Conservation (phyloP, 2,329 filamentous ascomycete species). For the Penicillium sp. region DNA sequence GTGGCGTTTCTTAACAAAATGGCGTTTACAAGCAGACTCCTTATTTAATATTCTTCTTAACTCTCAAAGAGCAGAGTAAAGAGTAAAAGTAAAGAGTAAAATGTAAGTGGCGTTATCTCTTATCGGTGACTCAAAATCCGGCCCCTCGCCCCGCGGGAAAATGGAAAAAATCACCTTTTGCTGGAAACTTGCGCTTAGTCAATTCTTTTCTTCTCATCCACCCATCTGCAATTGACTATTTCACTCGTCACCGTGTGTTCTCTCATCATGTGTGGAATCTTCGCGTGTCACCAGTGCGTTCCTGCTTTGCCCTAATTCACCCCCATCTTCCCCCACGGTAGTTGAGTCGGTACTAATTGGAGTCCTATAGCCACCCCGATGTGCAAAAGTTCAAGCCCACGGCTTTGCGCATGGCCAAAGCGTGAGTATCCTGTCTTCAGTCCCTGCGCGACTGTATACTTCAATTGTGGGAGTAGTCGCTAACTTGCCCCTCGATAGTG, state of each 20-base stretch:
- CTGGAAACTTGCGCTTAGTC: constrained; percentile 19
- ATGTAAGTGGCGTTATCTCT: constrained; percentile 23
- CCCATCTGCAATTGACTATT: constrained; percentile 11
- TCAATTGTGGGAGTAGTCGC: constrained; percentile 9
- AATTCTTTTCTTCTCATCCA: constrained; percentile 15
- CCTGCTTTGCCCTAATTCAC: constrained; percentile 6
- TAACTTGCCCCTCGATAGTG: constrained; percentile 51
- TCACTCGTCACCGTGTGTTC: constrained; percentile 3
- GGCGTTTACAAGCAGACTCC: constrained; percentile 10
- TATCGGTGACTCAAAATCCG: constrained; percentile 28
- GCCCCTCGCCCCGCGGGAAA: constrained; percentile 17
- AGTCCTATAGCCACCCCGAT: constrained; percentile 65
- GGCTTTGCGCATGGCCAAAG: constrained; percentile 87
- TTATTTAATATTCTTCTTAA: background rate
- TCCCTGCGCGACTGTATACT: background rate
- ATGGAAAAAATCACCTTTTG: constrained; percentile 21
- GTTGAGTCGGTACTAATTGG: constrained; percentile 20
- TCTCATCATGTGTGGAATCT: constrained; percentile 87
- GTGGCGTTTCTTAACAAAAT: constrained; percentile 24
- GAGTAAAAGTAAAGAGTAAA: background rate
- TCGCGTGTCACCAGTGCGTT: constrained; percentile 83
- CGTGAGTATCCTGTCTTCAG: constrained; percentile 56
- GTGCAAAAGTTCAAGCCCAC: constrained; percentile 95
- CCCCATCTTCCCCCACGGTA: constrained; percentile 6
- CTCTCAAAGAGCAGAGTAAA: background rate